phyloP scores from a whole-genome alignment of 1,139 yeast genomes.

The Lodderomyces jiufengensis region DNA sequence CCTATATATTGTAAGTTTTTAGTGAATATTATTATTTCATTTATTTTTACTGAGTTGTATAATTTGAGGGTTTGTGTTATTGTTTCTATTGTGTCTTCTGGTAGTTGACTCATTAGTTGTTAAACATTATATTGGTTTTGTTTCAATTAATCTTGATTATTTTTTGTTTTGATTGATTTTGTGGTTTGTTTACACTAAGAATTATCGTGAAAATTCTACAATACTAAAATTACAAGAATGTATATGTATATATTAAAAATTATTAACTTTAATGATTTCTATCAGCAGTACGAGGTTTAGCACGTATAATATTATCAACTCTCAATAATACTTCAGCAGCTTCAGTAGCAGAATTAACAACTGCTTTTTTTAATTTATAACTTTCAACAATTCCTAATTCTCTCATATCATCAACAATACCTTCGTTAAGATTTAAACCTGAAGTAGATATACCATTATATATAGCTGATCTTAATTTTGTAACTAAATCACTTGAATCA shows the following conservation, averaged over 20 bases:
- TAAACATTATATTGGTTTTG: too few species aligned
- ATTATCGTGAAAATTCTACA: too few species aligned
- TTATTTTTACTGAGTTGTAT: background rate
- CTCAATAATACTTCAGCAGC: conserved; percentile 94
- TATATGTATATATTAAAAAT: too few species aligned
- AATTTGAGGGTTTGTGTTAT: background rate
- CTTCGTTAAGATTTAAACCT: conserved; percentile 83
- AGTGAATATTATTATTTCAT: background rate
- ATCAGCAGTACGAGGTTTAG: conserved; percentile 96
- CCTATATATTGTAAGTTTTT: conserved; percentile 1
- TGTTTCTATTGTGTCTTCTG: background rate
- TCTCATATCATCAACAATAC: conserved; percentile 89
- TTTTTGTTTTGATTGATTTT: too few species aligned
- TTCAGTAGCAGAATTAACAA: conserved; percentile 93
- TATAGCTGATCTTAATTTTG: conserved; percentile 87
- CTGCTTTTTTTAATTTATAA: conserved; percentile 87
- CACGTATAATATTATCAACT: conserved; percentile 94
- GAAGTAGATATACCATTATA: conserved; percentile 90
- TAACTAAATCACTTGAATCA: conserved; percentile 88
- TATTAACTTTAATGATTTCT: conserved; percentile 54
- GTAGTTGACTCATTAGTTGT: background rate
- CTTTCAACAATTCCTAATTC: conserved; percentile 91
- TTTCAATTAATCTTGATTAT: too few species aligned
- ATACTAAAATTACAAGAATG: too few species aligned
- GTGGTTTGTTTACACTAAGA: too few species aligned